Conservation (phyloP, 441 rosid genomes). For the California macrophylla region DNA sequence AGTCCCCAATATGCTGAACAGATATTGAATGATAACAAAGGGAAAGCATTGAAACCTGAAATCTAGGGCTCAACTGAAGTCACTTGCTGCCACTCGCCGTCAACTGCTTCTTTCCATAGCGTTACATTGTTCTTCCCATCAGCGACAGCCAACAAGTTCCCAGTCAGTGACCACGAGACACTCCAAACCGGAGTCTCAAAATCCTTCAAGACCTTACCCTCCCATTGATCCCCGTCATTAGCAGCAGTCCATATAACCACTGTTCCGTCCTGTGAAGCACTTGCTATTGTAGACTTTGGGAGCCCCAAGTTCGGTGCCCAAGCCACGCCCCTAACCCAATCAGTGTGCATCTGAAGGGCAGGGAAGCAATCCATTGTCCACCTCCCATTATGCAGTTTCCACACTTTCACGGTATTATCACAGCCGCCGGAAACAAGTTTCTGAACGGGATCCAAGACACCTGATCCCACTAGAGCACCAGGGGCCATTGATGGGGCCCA, state of each 20-base stretch:
- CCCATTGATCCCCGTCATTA: slow-evolving; percentile 23
- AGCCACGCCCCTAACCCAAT: slow-evolving; percentile 25
- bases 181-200: slow-evolving; percentile 23
- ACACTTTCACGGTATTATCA: slow-evolving; percentile 22
- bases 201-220: slow-evolving; percentile 23
- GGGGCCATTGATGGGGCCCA: slow-evolving; percentile 54
- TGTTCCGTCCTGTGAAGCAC: slow-evolving; percentile 22
- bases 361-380: slow-evolving; percentile 27
- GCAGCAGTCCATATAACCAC: slow-evolving; percentile 21
- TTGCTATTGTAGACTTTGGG: slow-evolving; percentile 23
- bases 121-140: slow-evolving; percentile 23
- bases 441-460: slow-evolving; percentile 40
- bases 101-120: slow-evolving; percentile 21
- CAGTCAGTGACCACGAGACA: slow-evolving; percentile 24
- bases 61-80: slow-evolving; percentile 17
- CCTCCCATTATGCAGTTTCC: slow-evolving; percentile 21
- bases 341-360: slow-evolving; percentile 25
- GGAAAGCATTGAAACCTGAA: slow-evolving; percentile 1
- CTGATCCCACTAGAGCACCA: slow-evolving; percentile 49
- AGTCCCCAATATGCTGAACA: slow-evolving; percentile 1
- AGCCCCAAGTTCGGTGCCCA: slow-evolving; percentile 27
- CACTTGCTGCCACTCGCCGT: slow-evolving; percentile 24
- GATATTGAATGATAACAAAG: not conserved
- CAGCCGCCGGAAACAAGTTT: slow-evolving; percentile 42
- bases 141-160: slow-evolving; percentile 22